phyloP scores from a whole-genome alignment of 179 eudicot species.

The Gypsophila paniculata region DNA sequence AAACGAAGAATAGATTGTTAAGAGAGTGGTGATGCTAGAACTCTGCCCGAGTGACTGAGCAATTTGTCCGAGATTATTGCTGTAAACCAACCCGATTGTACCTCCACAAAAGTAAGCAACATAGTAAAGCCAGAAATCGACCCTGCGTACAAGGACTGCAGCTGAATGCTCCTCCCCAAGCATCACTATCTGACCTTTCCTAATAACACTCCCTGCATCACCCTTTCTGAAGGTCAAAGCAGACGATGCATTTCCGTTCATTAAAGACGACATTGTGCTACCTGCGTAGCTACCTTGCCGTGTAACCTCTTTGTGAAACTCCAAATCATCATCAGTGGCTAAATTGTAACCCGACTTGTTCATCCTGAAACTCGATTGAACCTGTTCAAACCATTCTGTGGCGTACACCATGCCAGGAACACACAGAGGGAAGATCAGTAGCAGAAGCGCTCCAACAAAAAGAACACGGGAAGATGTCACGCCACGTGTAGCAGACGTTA shows the following conservation, averaged over 20 bases:
- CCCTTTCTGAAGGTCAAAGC: too few species aligned
- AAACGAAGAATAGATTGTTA: slow-evolving; percentile 75
- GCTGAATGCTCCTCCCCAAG: slow-evolving; percentile 81
- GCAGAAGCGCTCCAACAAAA: slow-evolving; percentile 57
- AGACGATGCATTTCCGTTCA: slow-evolving; percentile 14
- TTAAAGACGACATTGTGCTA: slow-evolving; percentile 17
- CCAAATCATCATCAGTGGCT: slow-evolving; percentile 56
- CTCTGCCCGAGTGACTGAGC: slow-evolving; percentile 78
- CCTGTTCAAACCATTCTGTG: slow-evolving; percentile 53
- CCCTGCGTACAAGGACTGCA: slow-evolving; percentile 41
- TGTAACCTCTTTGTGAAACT: slow-evolving; percentile 50
- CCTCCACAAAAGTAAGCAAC: slow-evolving; percentile 84
- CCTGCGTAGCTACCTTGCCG: slow-evolving; percentile 21
- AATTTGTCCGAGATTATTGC: slow-evolving; percentile 89
- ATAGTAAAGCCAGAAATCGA: slow-evolving; percentile 87
- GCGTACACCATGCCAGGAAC: slow-evolving; percentile 70
- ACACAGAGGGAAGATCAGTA: slow-evolving; percentile 56
- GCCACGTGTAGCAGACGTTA: slow-evolving; percentile 33
- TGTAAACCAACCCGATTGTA: slow-evolving; percentile 81
- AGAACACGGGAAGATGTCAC: slow-evolving; percentile 35
- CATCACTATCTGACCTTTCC: slow-evolving; percentile 50
- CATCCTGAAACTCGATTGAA: slow-evolving; percentile 41
- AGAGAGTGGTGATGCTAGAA: slow-evolving; percentile 50
- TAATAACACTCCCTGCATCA: too few species aligned
- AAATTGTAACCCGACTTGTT: slow-evolving; percentile 53